phyloP scores from a whole-genome alignment of 1,284 basidiomycete species.

The Phellopilus nigrolimitatus region DNA sequence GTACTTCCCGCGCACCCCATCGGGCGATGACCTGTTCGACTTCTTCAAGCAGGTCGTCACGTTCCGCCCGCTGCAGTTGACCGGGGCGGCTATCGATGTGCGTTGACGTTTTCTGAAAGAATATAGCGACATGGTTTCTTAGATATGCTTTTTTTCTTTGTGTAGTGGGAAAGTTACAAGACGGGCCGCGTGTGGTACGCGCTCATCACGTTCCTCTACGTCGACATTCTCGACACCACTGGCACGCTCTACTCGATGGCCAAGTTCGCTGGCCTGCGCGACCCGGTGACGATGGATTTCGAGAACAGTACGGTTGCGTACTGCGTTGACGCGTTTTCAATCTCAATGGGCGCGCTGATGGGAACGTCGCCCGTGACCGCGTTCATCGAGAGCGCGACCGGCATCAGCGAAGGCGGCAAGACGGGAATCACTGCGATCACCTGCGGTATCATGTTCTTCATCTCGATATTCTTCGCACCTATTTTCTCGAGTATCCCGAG shows the following conservation, averaged over 20 bases:
- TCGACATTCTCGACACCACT: conserved; percentile 68
- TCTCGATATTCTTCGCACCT: conserved; percentile 86
- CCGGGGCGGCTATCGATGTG: conserved; percentile 63
- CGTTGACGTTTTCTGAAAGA: conserved; percentile 29
- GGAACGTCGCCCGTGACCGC: conserved; percentile 87
- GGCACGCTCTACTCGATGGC: conserved; percentile 88
- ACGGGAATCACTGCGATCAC: conserved; percentile 80
- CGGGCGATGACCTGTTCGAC: conserved; percentile 72
- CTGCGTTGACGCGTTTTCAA: conserved; percentile 78
- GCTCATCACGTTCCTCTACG: conserved; percentile 83
- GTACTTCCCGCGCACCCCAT: conserved; percentile 69
- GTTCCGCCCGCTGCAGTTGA: conserved; percentile 60
- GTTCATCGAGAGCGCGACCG: conserved; percentile 81
- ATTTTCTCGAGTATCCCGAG: conserved; percentile 85
- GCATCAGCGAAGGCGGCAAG: conserved; percentile 82
- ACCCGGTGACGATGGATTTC: conserved; percentile 83
- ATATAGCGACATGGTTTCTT: background rate
- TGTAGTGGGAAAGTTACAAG: conserved; percentile 45
- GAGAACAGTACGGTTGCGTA: conserved; percentile 84
- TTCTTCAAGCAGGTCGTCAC: conserved; percentile 87
- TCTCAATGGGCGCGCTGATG: conserved; percentile 78
- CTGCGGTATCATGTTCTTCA: conserved; percentile 77
- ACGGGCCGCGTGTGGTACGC: conserved; percentile 85
- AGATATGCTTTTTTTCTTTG: conserved; percentile 4
- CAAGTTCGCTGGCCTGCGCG: conserved; percentile 84